phyloP scores from a whole-genome alignment of 352 stramenopile genomes.

The Pythium aristosporum region DNA sequence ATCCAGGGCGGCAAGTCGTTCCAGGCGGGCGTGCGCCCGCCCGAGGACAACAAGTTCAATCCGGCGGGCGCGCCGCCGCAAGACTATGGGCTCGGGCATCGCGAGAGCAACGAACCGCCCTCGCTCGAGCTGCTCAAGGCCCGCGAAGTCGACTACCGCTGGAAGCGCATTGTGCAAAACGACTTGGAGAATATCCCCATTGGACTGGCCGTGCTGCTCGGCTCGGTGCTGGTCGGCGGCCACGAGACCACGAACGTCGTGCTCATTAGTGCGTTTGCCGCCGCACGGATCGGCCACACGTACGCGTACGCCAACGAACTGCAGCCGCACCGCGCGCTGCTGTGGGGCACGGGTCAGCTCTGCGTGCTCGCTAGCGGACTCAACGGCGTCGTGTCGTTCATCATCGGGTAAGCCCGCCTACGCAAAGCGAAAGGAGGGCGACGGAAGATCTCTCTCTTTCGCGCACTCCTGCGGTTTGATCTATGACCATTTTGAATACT shows the following conservation, averaged over 20 bases:
- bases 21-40: slow-evolving; percentile 29
- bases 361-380: slow-evolving; percentile 37
- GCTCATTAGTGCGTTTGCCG: slow-evolving; percentile 31
- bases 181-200: slow-evolving; percentile 47
- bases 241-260: slow-evolving; percentile 44
- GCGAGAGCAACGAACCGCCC: neutral
- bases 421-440: too few species aligned
- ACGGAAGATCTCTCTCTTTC: too few species aligned
- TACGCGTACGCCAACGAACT: slow-evolving; percentile 32
- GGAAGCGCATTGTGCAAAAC: slow-evolving; percentile 46
- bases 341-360: slow-evolving; percentile 34
- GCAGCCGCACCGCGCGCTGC: slow-evolving; percentile 35
- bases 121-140: slow-evolving; percentile 23
- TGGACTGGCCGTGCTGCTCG: slow-evolving; percentile 40
- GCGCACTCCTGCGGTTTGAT: too few species aligned
- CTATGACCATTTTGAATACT: too few species aligned
- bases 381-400: slow-evolving; percentile 42
- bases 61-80: slow-evolving; percentile 24
- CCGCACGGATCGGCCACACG: slow-evolving; percentile 29
- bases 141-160: slow-evolving; percentile 35
- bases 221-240: slow-evolving; percentile 40
- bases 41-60: slow-evolving; percentile 32
- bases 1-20: slow-evolving; percentile 42
- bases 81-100: slow-evolving; percentile 31
- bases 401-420: slow-evolving; percentile 26